phyloP scores from a whole-genome alignment of 2,329 filamentous ascomycete genomes.

The Alternaria consortialis region DNA sequence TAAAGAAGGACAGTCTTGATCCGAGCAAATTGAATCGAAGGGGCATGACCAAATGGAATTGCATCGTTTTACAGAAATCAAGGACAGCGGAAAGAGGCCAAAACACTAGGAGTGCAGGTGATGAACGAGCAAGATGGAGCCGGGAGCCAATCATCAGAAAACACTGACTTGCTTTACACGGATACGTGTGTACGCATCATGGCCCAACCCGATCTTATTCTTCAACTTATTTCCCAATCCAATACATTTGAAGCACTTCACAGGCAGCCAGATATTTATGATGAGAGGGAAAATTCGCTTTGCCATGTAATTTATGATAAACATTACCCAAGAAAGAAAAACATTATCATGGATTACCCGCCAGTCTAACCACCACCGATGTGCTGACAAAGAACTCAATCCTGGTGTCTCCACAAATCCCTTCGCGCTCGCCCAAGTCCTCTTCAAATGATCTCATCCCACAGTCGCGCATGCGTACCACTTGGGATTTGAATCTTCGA shows the following conservation, averaged over 20 bases:
- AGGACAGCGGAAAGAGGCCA: no score
- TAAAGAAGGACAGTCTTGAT: no score
- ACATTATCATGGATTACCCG: no score
- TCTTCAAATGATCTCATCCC: not conserved
- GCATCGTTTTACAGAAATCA: no score
- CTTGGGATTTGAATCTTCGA: slow-evolving; percentile 20
- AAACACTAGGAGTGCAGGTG: no score
- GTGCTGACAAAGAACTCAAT: not conserved
- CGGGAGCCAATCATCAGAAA: no score
- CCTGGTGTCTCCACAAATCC: rapidly evolving
- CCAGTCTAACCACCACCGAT: no score
- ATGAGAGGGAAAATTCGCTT: not conserved
- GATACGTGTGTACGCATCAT: no score
- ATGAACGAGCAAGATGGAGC: no score
- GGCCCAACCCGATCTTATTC: not conserved
- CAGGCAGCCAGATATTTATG: not conserved
- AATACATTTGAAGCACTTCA: not conserved
- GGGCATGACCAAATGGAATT: no score
- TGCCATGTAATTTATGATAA: not conserved
- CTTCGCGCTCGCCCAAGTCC: not conserved
- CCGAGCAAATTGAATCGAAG: no score
- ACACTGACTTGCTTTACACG: no score
- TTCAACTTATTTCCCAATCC: not conserved
- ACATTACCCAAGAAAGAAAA: not conserved
- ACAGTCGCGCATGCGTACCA: slow-evolving; percentile 23